Evolutionary conservation across 768 basidiomycete species (phyloP).

Genomic region (Pulveroboletus sp.): DNA sequence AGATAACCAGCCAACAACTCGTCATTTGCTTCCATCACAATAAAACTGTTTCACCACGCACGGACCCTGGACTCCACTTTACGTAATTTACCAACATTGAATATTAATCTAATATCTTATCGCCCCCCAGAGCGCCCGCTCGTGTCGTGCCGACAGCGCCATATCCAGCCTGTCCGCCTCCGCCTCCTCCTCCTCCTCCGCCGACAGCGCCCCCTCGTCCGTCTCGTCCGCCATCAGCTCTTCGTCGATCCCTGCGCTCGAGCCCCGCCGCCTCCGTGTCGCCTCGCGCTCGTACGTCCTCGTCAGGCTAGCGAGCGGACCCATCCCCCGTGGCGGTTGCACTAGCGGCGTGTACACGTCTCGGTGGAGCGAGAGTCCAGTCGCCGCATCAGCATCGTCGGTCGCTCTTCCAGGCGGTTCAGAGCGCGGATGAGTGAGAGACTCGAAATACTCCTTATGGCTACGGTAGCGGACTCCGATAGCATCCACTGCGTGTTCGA

Average conservation of each 20-base stretch:
- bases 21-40: constrained; percentile 18
- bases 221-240: constrained; percentile 31
- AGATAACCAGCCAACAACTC: constrained; percentile 6
- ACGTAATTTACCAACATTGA: constrained; percentile 16
- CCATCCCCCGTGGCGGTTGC: constrained; percentile 24
- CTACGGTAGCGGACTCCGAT: constrained; percentile 38
- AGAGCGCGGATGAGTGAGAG: no score
- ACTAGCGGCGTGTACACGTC: constrained; percentile 37
- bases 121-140: constrained; percentile 40
- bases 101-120: constrained; percentile 3
- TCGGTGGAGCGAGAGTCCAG: constrained; percentile 24
- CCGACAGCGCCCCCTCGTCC: constrained; percentile 36
- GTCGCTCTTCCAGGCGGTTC: no score
- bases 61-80: constrained; percentile 21
- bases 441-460: constrained; percentile 41
- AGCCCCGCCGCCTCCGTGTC: constrained; percentile 12
- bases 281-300: constrained; percentile 25
- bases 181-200: constrained; percentile 43
- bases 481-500: constrained; percentile 48
- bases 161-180: constrained; percentile 38
- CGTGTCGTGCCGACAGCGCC: constrained; percentile 31
- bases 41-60: constrained; percentile 25
- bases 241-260: constrained; percentile 15
- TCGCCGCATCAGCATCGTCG: no score
- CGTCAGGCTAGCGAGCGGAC: constrained; percentile 13